Evolutionary conservation across 2,329 filamentous ascomycete genomes (phyloP).

Genomic region (Nannizzia gypsea): DNA sequence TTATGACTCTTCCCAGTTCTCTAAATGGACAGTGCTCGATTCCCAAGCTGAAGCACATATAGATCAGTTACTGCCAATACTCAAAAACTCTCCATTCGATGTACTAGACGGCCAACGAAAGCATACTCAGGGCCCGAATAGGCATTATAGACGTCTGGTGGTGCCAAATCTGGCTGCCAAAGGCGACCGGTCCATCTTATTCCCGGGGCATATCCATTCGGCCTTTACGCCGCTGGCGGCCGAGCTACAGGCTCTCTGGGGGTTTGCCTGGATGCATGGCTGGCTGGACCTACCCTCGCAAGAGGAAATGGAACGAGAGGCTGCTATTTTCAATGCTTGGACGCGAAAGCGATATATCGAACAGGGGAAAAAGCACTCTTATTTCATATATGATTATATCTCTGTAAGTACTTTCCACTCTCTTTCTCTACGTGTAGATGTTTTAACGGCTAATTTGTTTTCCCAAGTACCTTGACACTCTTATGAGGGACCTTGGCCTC

Average conservation of each 20-base stretch:
- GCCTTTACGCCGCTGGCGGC: conserved; percentile 21
- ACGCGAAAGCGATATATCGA: conserved; percentile 23
- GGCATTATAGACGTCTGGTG: conserved; percentile 13
- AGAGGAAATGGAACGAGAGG: conserved; percentile 22
- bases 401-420: neutral
- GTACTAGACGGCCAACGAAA: too few species aligned
- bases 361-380: conserved; percentile 16
- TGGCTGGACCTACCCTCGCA: conserved; percentile 17
- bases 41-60: neutral
- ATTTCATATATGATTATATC: neutral
- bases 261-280: conserved; percentile 20
- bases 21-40: neutral
- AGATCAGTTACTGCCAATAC: neutral
- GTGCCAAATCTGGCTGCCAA: conserved; percentile 17
- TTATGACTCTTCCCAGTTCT: neutral
- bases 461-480: conserved; percentile 22
- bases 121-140: neutral
- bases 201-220: conserved; percentile 24
- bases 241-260: conserved; percentile 26
- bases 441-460: neutral
- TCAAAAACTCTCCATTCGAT: neutral
- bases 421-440: neutral
- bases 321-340: conserved; percentile 25
- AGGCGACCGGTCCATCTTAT: conserved; percentile 24
- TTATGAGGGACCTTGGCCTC: conserved; percentile 22